phyloP scores from a whole-genome alignment of 2,329 filamentous ascomycete species.

The Stachybotrys chartarum region DNA sequence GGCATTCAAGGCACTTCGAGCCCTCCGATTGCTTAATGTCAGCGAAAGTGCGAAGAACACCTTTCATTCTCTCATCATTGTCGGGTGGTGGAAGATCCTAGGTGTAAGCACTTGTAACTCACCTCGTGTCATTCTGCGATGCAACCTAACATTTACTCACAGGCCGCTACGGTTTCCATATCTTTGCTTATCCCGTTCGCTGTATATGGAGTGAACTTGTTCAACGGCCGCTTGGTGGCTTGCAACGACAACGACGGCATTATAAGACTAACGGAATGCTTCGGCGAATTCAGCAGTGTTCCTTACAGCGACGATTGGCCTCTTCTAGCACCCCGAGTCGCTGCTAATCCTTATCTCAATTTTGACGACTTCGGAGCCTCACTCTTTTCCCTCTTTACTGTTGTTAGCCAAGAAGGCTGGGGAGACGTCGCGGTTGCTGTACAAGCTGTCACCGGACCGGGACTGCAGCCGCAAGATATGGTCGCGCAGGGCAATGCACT shows the following conservation, averaged over 20 bases:
- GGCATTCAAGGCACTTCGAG: slow-evolving; percentile 93
- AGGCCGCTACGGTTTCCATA: slow-evolving; percentile 85
- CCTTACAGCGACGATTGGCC: slow-evolving; percentile 72
- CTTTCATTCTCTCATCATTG: slow-evolving; percentile 92
- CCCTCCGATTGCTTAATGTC: slow-evolving; percentile 84
- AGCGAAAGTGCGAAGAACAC: slow-evolving; percentile 94
- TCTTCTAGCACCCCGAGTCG: slow-evolving; percentile 74
- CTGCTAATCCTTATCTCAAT: slow-evolving; percentile 75
- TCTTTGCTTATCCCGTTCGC: slow-evolving; percentile 94
- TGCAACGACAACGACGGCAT: slow-evolving; percentile 63
- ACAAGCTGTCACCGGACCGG: slow-evolving; percentile 72
- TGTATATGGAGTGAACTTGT: slow-evolving; percentile 90
- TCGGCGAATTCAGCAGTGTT: slow-evolving; percentile 70
- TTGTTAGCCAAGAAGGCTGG: slow-evolving; percentile 98
- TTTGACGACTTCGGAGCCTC: slow-evolving; percentile 95
- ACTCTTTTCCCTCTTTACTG: slow-evolving; percentile 95
- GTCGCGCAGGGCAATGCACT: slow-evolving; percentile 76
- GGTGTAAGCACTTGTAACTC: slow-evolving; percentile 47
- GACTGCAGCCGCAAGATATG: slow-evolving; percentile 63
- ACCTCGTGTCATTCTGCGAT: not conserved
- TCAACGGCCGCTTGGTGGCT: slow-evolving; percentile 68
- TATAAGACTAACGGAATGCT: slow-evolving; percentile 62
- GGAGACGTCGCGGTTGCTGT: slow-evolving; percentile 82
- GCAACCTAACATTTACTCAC: slow-evolving; percentile 7
- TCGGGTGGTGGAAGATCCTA: slow-evolving; percentile 89